Evolutionary conservation across 257 asterid genomes (phyloP).

Genomic region (Solanum ossicruentum): DNA sequence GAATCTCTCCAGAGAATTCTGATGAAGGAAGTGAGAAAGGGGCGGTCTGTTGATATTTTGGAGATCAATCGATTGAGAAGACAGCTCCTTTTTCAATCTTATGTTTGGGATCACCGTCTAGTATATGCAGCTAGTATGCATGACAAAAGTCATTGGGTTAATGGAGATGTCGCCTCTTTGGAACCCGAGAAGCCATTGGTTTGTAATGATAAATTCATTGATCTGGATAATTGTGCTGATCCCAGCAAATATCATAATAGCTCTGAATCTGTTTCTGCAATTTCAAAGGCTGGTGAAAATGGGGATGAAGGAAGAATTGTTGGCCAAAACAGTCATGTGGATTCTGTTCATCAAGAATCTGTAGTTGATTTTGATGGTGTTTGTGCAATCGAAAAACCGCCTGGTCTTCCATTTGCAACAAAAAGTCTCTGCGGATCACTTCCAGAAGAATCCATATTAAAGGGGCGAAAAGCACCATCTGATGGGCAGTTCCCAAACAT

Average conservation of each 20-base stretch:
- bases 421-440: conserved; percentile 20
- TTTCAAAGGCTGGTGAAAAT: conserved; percentile 20
- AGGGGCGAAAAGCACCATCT: conserved; percentile 40
- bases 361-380: conserved; percentile 10
- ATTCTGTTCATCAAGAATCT: conserved; percentile 14
- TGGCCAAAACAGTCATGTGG: conserved; percentile 7
- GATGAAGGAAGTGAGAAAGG: conserved; percentile 43
- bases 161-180: conserved; percentile 12
- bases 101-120: conserved; percentile 82
- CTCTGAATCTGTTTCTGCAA: conserved; percentile 17
- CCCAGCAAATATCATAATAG: conserved; percentile 4
- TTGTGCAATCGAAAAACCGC: conserved; percentile 11
- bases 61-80: conserved; percentile 74
- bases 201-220: conserved; percentile 18
- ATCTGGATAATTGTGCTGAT: conserved; percentile 14
- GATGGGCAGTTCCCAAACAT: conserved; percentile 49
- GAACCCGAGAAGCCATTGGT: conserved; percentile 26
- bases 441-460: conserved; percentile 26
- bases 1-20: conserved; percentile 42
- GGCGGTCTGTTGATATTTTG: conserved; percentile 64
- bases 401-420: conserved; percentile 14
- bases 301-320: conserved; percentile 11
- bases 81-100: conserved; percentile 68
- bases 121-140: conserved; percentile 43
- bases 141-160: conserved; percentile 16